Base-by-base conservation (phyloP, 1,139 yeast species). In the Candida mesenterica region DNA sequence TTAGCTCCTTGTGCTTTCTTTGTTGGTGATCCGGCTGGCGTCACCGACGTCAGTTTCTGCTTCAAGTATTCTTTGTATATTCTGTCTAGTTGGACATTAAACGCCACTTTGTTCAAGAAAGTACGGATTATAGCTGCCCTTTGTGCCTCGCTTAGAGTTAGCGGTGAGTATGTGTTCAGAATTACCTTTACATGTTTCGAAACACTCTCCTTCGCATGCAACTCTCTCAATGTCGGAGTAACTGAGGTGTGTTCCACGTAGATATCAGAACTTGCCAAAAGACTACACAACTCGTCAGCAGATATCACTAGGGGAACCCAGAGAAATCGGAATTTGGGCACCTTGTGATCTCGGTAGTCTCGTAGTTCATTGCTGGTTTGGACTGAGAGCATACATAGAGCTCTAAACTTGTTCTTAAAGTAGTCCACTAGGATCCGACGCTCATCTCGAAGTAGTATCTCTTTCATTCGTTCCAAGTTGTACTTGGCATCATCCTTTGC, bases 361-460 rank as follows among this genome's bases (percentile, higher is more conserved):
- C 50, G 43, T 17, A 51, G 34, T 7, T 40, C 48, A 6, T 45
- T 46, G 22, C 52, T 54, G 5, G 87, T 84, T 4, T 43, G 44
- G 16, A 62, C 77, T 4, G 77, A 60, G 20, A 82, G 54, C 5
- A 82, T 67, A 48, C 84, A 72, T 48, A 72, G 53, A 2, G 84
- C 64, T 33, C 90, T 62, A 51, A 80, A 82, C 54, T 77, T 75
- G 59, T 82, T 82, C 50, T 79, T 80, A 30, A 65, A 55, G 69
- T 78, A 82, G 52, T 82, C 89, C 20, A 79, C 70, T 38, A 80
- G 61, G 15, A 82, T 76, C 24, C 87, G 63, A 49, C 79, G 78
- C 39, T 78, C 80, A 53, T 81, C 85, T 17, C 57, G 48, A 13
- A 65, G 39, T 32, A 82, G 43, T 4, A 60, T 45, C n/a, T 53